These are phyloP conservation scores for Colletotrichum caudatum DNA, from an alignment of 2,329 filamentous ascomycete species.

Conservation along the genomic window DNA sequence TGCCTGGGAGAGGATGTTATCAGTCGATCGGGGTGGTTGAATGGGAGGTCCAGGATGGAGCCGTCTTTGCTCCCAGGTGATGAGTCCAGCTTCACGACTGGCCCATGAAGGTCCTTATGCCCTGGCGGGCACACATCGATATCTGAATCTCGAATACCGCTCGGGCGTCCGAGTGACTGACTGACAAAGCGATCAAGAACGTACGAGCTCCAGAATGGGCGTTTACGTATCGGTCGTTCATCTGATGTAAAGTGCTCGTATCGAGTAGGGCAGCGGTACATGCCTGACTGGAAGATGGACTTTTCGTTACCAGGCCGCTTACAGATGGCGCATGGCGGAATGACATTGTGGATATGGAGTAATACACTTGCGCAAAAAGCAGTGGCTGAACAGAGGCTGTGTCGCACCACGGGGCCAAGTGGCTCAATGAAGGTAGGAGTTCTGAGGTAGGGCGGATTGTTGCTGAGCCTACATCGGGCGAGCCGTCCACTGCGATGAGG, in stretches of 20 bases:
- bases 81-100: constrained; percentile 16
- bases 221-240: constrained; percentile 51
- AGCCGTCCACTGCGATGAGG: constrained; percentile 46
- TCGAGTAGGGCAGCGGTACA: constrained; percentile 64
- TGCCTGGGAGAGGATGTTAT: neutral
- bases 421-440: constrained; percentile 50
- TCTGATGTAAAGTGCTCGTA: constrained; percentile 57
- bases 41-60: constrained; percentile 28
- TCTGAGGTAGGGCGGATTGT: constrained; percentile 30
- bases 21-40: constrained; percentile 27
- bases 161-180: constrained; percentile 52
- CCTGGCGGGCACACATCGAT: constrained; percentile 54
- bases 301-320: constrained; percentile 60
- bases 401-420: constrained; percentile 56
- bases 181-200: constrained; percentile 53
- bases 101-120: constrained; percentile 46
- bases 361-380: constrained; percentile 61
- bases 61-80: constrained; percentile 11
- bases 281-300: constrained; percentile 61
- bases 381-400: constrained; percentile 61
- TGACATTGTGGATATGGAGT: constrained; percentile 61
- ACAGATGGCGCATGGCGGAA: constrained; percentile 62
- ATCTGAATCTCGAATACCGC: constrained; percentile 52
- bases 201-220: constrained; percentile 57
- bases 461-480: constrained; percentile 43